Evolutionary conservation across 2,329 filamentous ascomycete genomes (phyloP).

Genomic region (Scedosporium dehoogii): DNA sequence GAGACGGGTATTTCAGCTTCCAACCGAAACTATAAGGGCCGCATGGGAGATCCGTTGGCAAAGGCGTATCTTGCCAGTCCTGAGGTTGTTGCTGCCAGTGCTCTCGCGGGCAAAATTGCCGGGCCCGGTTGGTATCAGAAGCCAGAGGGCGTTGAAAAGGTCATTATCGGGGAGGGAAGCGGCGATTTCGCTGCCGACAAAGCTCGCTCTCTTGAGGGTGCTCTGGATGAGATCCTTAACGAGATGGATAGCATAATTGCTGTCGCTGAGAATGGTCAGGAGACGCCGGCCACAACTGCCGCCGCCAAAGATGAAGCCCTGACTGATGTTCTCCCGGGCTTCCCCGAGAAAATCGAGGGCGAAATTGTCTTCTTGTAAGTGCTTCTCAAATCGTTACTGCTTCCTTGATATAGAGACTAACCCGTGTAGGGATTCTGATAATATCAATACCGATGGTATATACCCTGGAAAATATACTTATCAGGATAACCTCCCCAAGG

Average conservation of each 20-base stretch:
- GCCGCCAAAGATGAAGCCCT: conserved; percentile 25
- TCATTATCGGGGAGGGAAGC: conserved; percentile 61
- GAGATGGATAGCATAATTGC: conserved; percentile 56
- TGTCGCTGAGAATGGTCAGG: conserved; percentile 18
- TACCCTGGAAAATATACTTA: conserved; percentile 89
- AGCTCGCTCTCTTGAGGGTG: conserved; percentile 57
- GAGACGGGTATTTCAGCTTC: conserved; percentile 76
- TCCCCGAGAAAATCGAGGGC: conserved; percentile 71
- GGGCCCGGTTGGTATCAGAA: conserved; percentile 72
- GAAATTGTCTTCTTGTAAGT: conserved; percentile 66
- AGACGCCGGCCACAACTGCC: conserved; percentile 9
- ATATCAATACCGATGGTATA: conserved; percentile 87
- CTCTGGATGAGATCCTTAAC: conserved; percentile 59
- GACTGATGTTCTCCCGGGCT: conserved; percentile 73
- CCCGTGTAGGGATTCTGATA: conserved; percentile 49
- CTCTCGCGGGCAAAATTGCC: conserved; percentile 59
- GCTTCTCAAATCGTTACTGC: too few species aligned
- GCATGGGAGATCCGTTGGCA: conserved; percentile 66
- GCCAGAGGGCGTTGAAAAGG: conserved; percentile 57
- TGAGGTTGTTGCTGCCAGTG: conserved; percentile 86
- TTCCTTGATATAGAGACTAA: too few species aligned
- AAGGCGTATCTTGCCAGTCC: conserved; percentile 79
- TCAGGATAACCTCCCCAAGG: conserved; percentile 66
- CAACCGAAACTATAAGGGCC: conserved; percentile 86
- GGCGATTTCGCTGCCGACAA: conserved; percentile 54